Conservation (phyloP, 108 stramenopile species). For the Ochromonas danica region DNA sequence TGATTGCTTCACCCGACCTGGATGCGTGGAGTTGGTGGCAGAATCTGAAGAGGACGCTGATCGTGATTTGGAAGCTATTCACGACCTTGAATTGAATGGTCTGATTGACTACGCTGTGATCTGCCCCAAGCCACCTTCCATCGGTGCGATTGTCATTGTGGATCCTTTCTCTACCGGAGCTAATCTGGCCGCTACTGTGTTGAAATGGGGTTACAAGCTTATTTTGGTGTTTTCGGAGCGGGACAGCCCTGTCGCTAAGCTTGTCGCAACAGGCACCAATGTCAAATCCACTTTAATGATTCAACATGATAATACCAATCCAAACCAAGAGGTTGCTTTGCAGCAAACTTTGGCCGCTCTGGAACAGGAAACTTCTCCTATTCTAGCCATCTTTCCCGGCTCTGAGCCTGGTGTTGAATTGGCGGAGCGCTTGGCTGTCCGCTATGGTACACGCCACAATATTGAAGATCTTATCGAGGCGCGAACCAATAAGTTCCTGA, state of each 20-base stretch:
- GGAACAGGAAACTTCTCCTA: background rate
- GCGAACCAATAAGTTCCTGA: conserved; percentile 8
- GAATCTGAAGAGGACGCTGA: conserved; percentile 30
- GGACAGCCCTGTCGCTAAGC: conserved; percentile 11
- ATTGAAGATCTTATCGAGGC: background rate
- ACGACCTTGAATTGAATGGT: conserved; percentile 12
- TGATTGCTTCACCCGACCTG: conserved; percentile 57
- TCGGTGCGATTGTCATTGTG: conserved; percentile 44
- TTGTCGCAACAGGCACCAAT: conserved; percentile 4
- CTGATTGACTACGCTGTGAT: conserved; percentile 31
- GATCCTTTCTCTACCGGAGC: conserved; percentile 33
- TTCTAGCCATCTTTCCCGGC: conserved; percentile 19
- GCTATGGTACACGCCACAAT: conserved; percentile 15
- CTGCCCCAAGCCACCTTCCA: conserved; percentile 31
- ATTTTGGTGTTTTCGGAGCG: conserved; percentile 50
- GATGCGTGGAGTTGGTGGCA: conserved; percentile 51
- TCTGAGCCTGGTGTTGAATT: conserved; percentile 36
- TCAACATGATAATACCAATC: conserved; percentile 22
- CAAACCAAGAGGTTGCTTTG: conserved; percentile 16
- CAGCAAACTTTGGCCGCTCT: background rate
- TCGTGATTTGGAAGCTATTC: conserved; percentile 36
- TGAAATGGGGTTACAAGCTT: conserved; percentile 47
- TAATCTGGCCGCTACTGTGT: conserved; percentile 29
- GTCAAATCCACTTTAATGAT: conserved; percentile 27
- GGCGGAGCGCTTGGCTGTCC: conserved; percentile 22